Evolutionary conservation across 768 basidiomycete genomes (phyloP).

Genomic region (Lactarius tabidus): DNA sequence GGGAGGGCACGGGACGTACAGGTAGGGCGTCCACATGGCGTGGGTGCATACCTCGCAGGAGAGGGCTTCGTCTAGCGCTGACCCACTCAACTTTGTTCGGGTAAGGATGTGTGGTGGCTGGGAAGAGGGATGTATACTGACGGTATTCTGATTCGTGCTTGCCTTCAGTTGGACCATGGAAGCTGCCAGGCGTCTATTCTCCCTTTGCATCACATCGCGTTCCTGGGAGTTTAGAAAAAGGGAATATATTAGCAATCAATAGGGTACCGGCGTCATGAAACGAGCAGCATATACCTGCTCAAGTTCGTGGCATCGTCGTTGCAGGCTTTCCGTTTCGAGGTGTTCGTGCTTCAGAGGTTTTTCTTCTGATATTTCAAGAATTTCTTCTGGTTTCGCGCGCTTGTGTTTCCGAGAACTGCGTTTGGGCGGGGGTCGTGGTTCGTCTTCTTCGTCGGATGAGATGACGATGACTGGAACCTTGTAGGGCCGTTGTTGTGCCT

Average conservation of each 20-base stretch:
- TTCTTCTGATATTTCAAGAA: conserved; percentile 15
- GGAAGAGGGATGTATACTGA: background rate
- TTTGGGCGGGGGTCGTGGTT: background rate
- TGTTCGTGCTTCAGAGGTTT: conserved; percentile 14
- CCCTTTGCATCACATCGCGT: conserved; percentile 5
- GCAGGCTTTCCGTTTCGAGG: conserved; percentile 1
- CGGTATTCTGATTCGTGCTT: conserved; percentile 13
- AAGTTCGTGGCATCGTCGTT: conserved; percentile 12
- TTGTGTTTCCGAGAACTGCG: conserved; percentile 4
- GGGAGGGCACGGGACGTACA: conserved; percentile 39
- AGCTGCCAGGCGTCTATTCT: conserved; percentile 1
- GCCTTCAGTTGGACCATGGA: conserved; percentile 15
- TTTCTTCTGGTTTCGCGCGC: conserved; percentile 7
- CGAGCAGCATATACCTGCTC: conserved; percentile 11
- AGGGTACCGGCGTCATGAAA: too few species aligned
- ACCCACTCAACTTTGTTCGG: conserved; percentile 12
- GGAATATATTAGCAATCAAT: background rate
- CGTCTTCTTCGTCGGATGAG: conserved; percentile 21
- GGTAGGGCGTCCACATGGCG: conserved; percentile 63
- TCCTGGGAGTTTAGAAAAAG: conserved; percentile 3
- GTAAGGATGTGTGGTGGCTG: background rate
- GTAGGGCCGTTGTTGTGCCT: background rate
- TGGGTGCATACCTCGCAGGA: conserved; percentile 62
- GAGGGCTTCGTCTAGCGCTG: conserved; percentile 46
- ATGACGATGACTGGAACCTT: conserved; percentile 17